These are phyloP conservation scores for Trichomonas vaginalis DNA, from an alignment of 208 protist species.

Conservation along the genomic window DNA sequence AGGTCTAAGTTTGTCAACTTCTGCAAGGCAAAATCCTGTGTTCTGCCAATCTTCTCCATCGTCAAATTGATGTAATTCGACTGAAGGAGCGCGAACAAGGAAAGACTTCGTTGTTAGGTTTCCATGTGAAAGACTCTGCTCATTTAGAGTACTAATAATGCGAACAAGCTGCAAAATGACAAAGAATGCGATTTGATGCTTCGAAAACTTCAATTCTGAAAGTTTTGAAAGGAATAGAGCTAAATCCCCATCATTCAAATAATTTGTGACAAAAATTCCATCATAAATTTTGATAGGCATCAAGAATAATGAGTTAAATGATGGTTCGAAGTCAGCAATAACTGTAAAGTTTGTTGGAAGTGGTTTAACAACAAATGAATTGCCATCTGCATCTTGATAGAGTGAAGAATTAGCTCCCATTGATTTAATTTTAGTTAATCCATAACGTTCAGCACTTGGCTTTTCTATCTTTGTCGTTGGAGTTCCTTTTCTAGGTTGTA, in stretches of 20 bases:
- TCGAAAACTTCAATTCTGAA: background rate
- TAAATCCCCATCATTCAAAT: background rate
- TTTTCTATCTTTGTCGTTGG: background rate
- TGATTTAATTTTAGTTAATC: background rate
- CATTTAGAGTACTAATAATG: background rate
- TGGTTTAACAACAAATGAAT: background rate
- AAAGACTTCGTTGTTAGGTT: background rate
- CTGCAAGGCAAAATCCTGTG: background rate
- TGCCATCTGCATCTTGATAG: background rate
- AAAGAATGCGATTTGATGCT: background rate
- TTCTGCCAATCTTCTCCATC: background rate
- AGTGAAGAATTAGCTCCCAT: background rate
- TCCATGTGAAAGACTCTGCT: background rate
- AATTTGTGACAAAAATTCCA: background rate
- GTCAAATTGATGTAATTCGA: background rate
- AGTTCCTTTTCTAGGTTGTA: background rate
- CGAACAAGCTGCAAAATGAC: background rate
- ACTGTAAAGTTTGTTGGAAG: background rate
- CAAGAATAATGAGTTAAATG: background rate
- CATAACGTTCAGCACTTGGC: background rate
- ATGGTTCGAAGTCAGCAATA: background rate
- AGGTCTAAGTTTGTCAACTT: background rate
- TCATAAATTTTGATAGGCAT: background rate
- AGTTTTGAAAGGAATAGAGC: background rate
- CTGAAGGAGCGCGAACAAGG: background rate